Conservation (phyloP, 768 basidiomycete species). For the Boletus fagicola region DNA sequence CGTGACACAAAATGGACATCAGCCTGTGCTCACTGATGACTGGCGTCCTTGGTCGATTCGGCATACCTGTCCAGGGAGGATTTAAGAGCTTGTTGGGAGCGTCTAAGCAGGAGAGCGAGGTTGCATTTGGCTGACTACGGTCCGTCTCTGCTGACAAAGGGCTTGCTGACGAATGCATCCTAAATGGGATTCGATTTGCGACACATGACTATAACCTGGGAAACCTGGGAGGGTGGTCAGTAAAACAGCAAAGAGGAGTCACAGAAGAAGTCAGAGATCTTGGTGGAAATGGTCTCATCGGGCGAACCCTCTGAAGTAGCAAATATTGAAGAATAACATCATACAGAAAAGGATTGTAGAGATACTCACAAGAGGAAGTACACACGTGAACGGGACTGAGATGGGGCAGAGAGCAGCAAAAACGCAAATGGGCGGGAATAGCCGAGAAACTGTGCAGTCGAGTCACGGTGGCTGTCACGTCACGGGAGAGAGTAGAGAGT, state of each 20-base stretch:
- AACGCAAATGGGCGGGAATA: constrained; percentile 12
- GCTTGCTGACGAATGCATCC: not conserved
- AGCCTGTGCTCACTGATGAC: constrained; percentile 59
- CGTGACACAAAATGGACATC: not conserved
- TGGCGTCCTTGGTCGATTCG: constrained; percentile 38
- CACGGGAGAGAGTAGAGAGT: constrained; percentile 33
- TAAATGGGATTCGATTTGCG: not conserved
- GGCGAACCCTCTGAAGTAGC: constrained; percentile 62
- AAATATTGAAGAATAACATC: constrained; percentile 57
- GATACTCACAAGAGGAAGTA: constrained; percentile 19
- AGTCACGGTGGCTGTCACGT: constrained; percentile 66
- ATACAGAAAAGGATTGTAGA: constrained; percentile 15
- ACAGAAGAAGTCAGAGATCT: constrained; percentile 56
- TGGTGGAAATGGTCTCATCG: constrained; percentile 69
- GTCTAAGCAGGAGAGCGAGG: not conserved
- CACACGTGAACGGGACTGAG: too few species aligned
- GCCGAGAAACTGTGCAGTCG: constrained; percentile 56
- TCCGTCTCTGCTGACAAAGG: not conserved
- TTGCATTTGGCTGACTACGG: not conserved
- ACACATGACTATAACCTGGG: not conserved
- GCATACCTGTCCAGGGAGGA: constrained; percentile 15
- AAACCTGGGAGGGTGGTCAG: constrained; percentile 6
- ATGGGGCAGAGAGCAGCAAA: not conserved
- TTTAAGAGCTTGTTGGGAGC: not conserved
- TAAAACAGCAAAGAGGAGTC: not conserved